Conservation (phyloP, 169 alveolate species). For the Plasmodium gallinaceum region DNA sequence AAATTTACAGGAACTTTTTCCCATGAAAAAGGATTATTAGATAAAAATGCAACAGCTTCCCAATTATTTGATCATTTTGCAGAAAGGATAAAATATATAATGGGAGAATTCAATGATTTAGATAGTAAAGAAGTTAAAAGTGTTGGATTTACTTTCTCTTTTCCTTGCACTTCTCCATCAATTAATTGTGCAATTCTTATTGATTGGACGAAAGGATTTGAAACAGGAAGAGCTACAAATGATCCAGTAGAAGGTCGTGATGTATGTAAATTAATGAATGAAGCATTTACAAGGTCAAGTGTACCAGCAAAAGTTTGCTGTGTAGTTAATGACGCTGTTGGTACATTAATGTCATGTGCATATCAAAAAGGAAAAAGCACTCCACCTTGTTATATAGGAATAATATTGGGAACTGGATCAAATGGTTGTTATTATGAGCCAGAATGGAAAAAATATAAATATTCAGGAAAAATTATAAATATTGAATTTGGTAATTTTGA, state of each 20-base stretch:
- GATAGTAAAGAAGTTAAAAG: slow-evolving; percentile 64
- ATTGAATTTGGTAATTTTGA: slow-evolving; percentile 92
- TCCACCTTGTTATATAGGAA: slow-evolving; percentile 89
- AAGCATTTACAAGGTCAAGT: slow-evolving; percentile 86
- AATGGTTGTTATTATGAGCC: slow-evolving; percentile 92
- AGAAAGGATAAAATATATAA: slow-evolving; percentile 79
- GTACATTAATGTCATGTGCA: slow-evolving; percentile 92
- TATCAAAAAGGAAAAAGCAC: slow-evolving; percentile 85
- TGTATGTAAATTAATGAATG: slow-evolving; percentile 88
- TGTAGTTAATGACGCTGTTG: slow-evolving; percentile 92
- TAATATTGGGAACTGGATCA: slow-evolving; percentile 92
- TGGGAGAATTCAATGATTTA: slow-evolving; percentile 83
- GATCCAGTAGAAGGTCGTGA: slow-evolving; percentile 93
- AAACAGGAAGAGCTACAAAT: slow-evolving; percentile 92
- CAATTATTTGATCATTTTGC: slow-evolving; percentile 89
- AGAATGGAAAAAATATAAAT: slow-evolving; percentile 86
- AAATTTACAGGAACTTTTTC: slow-evolving; percentile 83
- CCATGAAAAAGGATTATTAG: slow-evolving; percentile 87
- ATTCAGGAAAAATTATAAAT: slow-evolving; percentile 89
- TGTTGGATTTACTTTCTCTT: slow-evolving; percentile 90
- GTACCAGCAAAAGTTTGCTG: slow-evolving; percentile 88
- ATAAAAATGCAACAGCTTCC: slow-evolving; percentile 87
- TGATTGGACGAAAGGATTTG: slow-evolving; percentile 94
- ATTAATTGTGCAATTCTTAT: slow-evolving; percentile 83
- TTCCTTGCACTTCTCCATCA: slow-evolving; percentile 88